Conservation (phyloP, 345 rosid genomes). For the Gossypium arboreum region DNA sequence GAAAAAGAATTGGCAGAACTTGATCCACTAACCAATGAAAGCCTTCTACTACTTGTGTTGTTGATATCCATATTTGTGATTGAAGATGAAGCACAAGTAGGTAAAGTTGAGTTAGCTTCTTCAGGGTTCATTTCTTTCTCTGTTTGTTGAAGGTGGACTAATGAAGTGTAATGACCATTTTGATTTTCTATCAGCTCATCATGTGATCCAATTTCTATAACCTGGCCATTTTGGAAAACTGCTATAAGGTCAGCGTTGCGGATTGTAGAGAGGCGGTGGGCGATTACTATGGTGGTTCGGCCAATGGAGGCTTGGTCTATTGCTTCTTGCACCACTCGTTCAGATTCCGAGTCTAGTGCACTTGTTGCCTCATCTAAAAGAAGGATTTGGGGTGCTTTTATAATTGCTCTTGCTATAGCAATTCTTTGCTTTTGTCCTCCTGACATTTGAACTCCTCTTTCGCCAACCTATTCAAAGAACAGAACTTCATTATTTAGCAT, state of each 20-base stretch:
- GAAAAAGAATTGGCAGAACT: conserved; percentile 50
- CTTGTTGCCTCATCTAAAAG: conserved; percentile 85
- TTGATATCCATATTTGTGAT: conserved; percentile 35
- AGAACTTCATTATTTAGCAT: background rate
- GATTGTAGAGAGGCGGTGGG: conserved; percentile 78
- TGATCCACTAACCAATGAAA: conserved; percentile 54
- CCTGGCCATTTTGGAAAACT: conserved; percentile 46
- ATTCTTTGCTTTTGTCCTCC: conserved; percentile 89
- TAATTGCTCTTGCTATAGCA: conserved; percentile 69
- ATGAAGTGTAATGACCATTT: conserved; percentile 47
- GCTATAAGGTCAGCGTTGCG: conserved; percentile 60
- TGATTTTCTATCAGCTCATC: conserved; percentile 43
- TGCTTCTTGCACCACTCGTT: conserved; percentile 67
- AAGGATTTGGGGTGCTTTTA: conserved; percentile 63
- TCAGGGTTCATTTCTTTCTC: conserved; percentile 24
- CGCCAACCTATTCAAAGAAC: conserved; percentile 52
- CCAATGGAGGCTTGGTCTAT: conserved; percentile 60
- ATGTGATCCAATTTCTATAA: conserved; percentile 62
- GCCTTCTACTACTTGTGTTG: conserved; percentile 43
- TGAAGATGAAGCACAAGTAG: conserved; percentile 13
- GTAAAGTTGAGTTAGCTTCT: conserved; percentile 2
- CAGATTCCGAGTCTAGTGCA: conserved; percentile 74
- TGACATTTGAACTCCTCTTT: conserved; percentile 77
- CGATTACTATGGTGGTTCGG: conserved; percentile 62
- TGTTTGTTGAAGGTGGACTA: conserved; percentile 54